Base-by-base conservation (phyloP, 805 yeast genomes). In the Metschnikowia chrysomelidarum region DNA sequence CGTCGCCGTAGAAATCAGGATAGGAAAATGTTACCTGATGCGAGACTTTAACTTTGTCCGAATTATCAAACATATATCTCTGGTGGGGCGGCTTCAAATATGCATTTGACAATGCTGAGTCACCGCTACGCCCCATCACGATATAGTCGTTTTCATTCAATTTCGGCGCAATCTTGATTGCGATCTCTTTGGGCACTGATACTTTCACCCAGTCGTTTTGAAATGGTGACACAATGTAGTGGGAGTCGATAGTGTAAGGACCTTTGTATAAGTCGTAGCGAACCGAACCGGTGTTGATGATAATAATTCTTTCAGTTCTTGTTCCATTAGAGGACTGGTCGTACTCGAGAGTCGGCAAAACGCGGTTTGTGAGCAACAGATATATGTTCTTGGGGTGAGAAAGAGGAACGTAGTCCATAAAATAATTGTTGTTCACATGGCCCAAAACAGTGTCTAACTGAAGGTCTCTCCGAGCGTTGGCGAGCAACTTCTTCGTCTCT, bases 191-290 rank as follows among this genome's bases (percentile, higher is more conserved):
- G 0, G 93, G 86, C 2, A 89, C 57, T 5, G 71, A 64, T 10
- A 89, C 57, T 32, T 72, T 76, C 20, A 69, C 74, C 97, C 97
- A 91, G 25, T 71, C 71, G 52, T 88, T 87, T 34, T 76, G 69
- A 60, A 87, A 89, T 0, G 98, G 97, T 0, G 94, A 80, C 1
- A 91, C 85, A 27, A 83, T 85, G 53, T 71, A 91, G 47, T 83
- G 83, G 0, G 91, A 71, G 56, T 88, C 95, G 27, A 64, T 63
- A 0, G 95, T 88, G 55, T 82, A 89, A 2, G 82, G 80, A 0
- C 97, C 98, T 53, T 80, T 75, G 62, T 82, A 83, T 29, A 89
- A 60, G 58, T 89, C 96, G 53, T 86, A 91, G 35, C 97, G 73
- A 3, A 89, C 74, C 4, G 95, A 82, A 1, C 97, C 97, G 0